Percentiles rank a stretch among this genome's conserved stretches.
Evolutionary conservation across 1,139 yeast species (phyloP).

Genomic region (Candida buenavistaensis): DNA sequence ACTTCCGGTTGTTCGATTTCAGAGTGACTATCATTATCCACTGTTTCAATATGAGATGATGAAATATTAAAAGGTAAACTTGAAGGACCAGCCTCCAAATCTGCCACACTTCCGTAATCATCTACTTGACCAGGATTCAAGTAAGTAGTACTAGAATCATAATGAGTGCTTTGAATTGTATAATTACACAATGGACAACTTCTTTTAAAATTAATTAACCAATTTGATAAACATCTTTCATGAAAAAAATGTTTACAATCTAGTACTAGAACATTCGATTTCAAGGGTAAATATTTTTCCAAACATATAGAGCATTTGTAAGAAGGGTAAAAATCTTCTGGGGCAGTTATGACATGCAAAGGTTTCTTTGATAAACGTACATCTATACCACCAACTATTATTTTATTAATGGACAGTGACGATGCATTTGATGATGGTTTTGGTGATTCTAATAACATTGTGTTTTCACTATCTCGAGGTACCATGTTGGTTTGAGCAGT

Average conservation of each 20-base stretch:
- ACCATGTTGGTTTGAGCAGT: conserved; percentile 23
- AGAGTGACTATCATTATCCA: conserved; percentile 4
- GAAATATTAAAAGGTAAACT: conserved; percentile 9
- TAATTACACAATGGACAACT: conserved; percentile 49
- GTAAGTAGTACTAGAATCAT: conserved; percentile 13
- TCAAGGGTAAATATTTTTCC: conserved; percentile 38
- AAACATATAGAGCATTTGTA: conserved; percentile 50
- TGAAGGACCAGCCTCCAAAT: conserved; percentile 17
- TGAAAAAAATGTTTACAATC: conserved; percentile 48
- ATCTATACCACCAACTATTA: conserved; percentile 35
- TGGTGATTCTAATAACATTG: conserved; percentile 13
- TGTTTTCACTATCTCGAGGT: conserved; percentile 11
- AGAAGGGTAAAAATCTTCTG: conserved; percentile 40
- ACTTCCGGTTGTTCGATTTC: too few relatives aligned
- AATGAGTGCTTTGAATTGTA: conserved; percentile 16
- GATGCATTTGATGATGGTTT: conserved; percentile 19
- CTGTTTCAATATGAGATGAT: conserved; percentile 11
- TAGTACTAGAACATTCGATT: conserved; percentile 40
- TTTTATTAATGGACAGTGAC: conserved; percentile 21
- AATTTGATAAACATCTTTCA: conserved; percentile 44
- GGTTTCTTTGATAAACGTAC: conserved; percentile 21
- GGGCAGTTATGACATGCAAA: conserved; percentile 29
- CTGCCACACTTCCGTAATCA: conserved; percentile 22
- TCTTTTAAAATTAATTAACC: conserved; percentile 46
- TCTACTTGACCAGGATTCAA: conserved; percentile 21